Evolutionary conservation across 768 basidiomycete genomes (phyloP), one percentile per base, ranked within the genome.

Genomic region (Dioszegia aurantiaca): DNA sequence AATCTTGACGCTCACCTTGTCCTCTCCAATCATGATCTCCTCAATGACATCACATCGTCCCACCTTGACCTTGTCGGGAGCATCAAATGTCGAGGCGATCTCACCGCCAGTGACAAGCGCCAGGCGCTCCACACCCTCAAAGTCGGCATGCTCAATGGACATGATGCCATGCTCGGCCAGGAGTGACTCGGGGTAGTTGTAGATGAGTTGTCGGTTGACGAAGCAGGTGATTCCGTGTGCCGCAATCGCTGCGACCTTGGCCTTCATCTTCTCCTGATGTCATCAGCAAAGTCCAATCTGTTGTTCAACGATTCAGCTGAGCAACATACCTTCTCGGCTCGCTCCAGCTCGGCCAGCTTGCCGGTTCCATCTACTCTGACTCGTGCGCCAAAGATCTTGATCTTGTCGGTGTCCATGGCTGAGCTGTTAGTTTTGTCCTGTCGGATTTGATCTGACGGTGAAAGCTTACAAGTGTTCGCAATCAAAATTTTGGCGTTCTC

Each of bases 361-460:
- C 93, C 89, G 2, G 95, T 94, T 44, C 89, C 83, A 69, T 97
- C 94, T 5, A 98, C 95, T 78, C 92, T 90, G 62, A 98, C 86
- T 36, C 91, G 83, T 0, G 95, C 94, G 41, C 95, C 95, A 61
- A 99, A 99, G 60, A 99, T 87, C 80, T 99, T 99, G 81, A 98
- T 95, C 78, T 99, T 99, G 80, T 99, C 95, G 26, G 95, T 99
- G 79, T 99, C 95, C 95, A 98, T 98, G 2, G 95, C 92, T 93
- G 24, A 12, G 64, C 11, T 31, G 31, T 30, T 37, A 44, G 42
- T 27, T 40, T 2, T 10, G 43, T 12, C 10, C 30, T 14, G 4
- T 21, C 6, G 11, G n/a, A n/a, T n/a, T n/a, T n/a, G n/a, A 11
- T 3, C 17, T 3, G n/a, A 27, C 23, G 11, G 19, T 4, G 24